phyloP scores from a whole-genome alignment of 306 rosid species.

The Rosa rugosa region DNA sequence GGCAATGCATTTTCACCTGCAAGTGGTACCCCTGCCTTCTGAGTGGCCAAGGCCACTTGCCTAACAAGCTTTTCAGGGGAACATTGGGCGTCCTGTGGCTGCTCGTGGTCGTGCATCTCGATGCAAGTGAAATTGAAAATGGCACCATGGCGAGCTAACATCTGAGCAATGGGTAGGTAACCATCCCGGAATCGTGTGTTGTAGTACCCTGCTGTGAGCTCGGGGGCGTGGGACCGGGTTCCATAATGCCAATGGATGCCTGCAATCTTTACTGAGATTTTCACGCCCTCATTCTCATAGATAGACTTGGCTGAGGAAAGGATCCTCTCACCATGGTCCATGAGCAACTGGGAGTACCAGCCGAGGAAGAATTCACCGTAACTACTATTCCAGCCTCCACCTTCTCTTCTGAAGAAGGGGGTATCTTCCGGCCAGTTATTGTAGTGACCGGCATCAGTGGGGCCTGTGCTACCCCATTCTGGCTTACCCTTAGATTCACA shows the following conservation, averaged over 20 bases:
- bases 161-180: conserved; percentile 84
- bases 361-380: conserved; percentile 88
- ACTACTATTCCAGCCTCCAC: conserved; percentile 73
- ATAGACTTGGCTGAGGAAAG: conserved; percentile 63
- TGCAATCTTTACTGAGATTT: conserved; percentile 85
- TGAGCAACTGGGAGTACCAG: conserved; percentile 87
- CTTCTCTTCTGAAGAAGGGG: conserved; percentile 76
- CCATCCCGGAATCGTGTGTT: conserved; percentile 83
- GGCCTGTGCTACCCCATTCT: conserved; percentile 95
- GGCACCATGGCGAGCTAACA: conserved; percentile 92
- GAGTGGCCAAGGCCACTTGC: conserved; percentile 82
- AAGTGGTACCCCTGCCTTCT: conserved; percentile 63
- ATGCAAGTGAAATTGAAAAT: conserved; percentile 91
- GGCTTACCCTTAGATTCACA: conserved; percentile 73
- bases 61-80: conserved; percentile 84
- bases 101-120: conserved; percentile 93
- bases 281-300: conserved; percentile 53
- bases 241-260: conserved; percentile 99
- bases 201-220: conserved; percentile 97
- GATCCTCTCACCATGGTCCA: conserved; percentile 90
- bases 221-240: conserved; percentile 92
- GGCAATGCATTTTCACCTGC: conserved; percentile 95
- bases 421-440: conserved; percentile 98
- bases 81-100: conserved; percentile 86
- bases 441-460: conserved; percentile 93